phyloP scores from a whole-genome alignment of 768 basidiomycete genomes.

The Fistulinella prunicolor region DNA sequence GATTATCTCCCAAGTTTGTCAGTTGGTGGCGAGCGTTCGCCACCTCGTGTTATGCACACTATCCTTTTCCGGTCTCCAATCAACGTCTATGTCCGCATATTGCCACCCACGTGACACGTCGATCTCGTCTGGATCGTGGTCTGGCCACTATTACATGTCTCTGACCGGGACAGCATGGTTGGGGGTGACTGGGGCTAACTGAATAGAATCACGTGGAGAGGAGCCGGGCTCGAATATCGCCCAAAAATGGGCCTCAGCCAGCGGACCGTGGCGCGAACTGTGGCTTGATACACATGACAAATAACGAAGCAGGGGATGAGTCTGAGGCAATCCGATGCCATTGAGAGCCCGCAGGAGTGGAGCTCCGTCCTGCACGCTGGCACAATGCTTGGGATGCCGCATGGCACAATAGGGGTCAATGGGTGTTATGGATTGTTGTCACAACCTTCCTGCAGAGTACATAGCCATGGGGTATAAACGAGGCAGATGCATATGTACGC shows the following conservation, averaged over 20 bases:
- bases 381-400: conserved; percentile 7
- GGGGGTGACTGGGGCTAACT: conserved; percentile 1
- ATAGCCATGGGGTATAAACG: conserved; percentile 1
- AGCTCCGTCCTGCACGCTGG: conserved; percentile 13
- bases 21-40: conserved; percentile 8
- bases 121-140: conserved; percentile 13
- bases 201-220: conserved; percentile 5
- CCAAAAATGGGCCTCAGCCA: not conserved
- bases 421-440: not conserved
- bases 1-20: conserved; percentile 3
- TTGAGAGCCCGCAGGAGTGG: conserved; percentile 13
- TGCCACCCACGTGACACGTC: conserved; percentile 18
- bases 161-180: conserved; percentile 12
- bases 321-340: conserved; percentile 14
- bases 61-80: conserved; percentile 14
- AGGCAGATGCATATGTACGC: not conserved
- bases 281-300: conserved; percentile 21
- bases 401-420: conserved; percentile 11
- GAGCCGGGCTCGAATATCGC: not conserved
- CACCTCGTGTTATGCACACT: conserved; percentile 17
- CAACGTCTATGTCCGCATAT: conserved; percentile 20
- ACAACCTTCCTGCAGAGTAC: not conserved
- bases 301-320: not conserved
- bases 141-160: conserved; percentile 4
- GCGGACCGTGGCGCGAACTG: conserved; percentile 10